Base-by-base conservation (phyloP, 306 rosid genomes). In the Quercus gilva region DNA sequence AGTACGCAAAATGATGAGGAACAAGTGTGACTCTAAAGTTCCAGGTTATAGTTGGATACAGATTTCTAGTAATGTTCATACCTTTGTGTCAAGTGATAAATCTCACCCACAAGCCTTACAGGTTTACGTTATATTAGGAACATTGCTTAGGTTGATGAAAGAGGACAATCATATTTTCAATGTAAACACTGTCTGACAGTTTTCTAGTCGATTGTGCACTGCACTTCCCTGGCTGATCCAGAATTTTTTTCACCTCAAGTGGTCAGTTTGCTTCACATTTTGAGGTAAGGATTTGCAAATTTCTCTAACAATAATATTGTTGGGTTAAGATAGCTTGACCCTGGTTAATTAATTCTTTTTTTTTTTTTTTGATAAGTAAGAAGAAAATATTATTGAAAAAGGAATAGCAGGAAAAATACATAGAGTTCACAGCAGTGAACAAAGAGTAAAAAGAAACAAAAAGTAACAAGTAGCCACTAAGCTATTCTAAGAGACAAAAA, bases 21-120 rank as follows among this genome's bases (percentile, higher is more conserved):
- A 87, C 31, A 86, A 55, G 41, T 69, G 83, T 78, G 86, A 71
- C 76, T 55, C 77, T 20, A 90, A 87, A 85, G 68, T 80, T 14
- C 90, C 90, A 10, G 98, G 91, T 41, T 86, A 74, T 84, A 91
- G 97, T 85, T 88, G 98, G 94, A 60, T 92, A 49, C 93, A 92
- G 89, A 72, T 86, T 64, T 73, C 76, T 64, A 75, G 92, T 51
- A 79, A 76, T 59, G 81, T 85, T 81, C 86, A 86, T 80, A 76
- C 80, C 10, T 92, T 92, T 76, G 85, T 87, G 37, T 89, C 96
- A 2, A 37, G 86, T 84, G 90, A 85, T 78, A 83, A 58, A 83
- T 81, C 74, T 20, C 94, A 89, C 75, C 88, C 87, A 61, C 77
- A 84, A 56, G 79, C 85, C 69, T 31, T 26, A 17, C 85, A 92